phyloP scores from a whole-genome alignment of 345 rosid species.

The Pistacia atlantica region DNA sequence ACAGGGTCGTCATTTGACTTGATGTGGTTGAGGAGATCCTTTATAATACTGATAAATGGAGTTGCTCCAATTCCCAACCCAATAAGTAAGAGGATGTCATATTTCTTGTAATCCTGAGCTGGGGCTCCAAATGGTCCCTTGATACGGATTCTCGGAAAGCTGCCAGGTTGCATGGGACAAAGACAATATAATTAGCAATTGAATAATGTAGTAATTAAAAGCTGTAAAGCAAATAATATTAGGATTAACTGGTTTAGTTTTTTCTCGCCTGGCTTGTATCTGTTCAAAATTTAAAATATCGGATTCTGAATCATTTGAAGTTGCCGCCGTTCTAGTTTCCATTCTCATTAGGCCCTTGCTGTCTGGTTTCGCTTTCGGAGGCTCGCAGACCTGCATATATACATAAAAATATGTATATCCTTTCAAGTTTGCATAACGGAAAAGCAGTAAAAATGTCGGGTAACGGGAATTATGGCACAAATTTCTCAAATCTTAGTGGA shows the following conservation, averaged over 20 bases:
- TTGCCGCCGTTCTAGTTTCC: slow-evolving; percentile 57
- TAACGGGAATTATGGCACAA: too few species aligned
- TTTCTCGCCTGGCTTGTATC: slow-evolving; percentile 53
- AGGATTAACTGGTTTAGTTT: background rate
- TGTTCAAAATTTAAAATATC: slow-evolving; percentile 31
- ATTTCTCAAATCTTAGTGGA: too few species aligned
- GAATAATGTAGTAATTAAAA: background rate
- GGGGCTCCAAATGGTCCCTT: slow-evolving; percentile 99
- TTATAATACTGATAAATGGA: slow-evolving; percentile 87
- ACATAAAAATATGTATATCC: too few species aligned
- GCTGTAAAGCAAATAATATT: background rate
- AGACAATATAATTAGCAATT: background rate
- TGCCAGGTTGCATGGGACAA: slow-evolving; percentile 22
- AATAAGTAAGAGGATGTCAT: slow-evolving; percentile 74
- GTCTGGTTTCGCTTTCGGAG: slow-evolving; percentile 40
- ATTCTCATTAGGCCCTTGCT: slow-evolving; percentile 60
- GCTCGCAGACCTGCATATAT: slow-evolving; percentile 67
- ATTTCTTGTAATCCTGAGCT: slow-evolving; percentile 80
- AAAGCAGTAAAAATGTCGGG: background rate
- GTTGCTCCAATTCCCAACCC: slow-evolving; percentile 98
- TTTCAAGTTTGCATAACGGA: background rate
- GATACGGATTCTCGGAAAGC: slow-evolving; percentile 74
- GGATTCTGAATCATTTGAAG: background rate
- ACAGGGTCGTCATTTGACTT: slow-evolving; percentile 43
- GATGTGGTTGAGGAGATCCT: slow-evolving; percentile 75